These are phyloP conservation scores for Themeda triandra DNA, from an alignment of 176 grass and related monocot genomes.

Conservation along the genomic window DNA sequence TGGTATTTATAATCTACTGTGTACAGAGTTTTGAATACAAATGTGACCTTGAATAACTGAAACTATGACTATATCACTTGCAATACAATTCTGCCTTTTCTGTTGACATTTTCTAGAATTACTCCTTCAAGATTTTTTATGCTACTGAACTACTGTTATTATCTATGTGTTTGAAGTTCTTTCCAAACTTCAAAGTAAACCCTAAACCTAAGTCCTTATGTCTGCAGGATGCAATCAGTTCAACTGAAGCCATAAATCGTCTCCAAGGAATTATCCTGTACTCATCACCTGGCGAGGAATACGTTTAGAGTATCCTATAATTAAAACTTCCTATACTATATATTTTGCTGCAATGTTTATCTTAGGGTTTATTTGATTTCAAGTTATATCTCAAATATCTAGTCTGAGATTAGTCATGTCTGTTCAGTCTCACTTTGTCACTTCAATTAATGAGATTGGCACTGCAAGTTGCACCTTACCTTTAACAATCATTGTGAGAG, in stretches of 20 bases:
- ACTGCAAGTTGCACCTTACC: background rate
- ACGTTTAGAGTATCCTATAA: conserved; percentile 91
- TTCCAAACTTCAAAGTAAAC: background rate
- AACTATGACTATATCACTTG: background rate
- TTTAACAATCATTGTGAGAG: background rate
- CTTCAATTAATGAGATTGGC: background rate
- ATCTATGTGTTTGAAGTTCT: background rate
- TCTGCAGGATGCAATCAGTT: conserved; percentile 65
- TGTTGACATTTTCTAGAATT: background rate
- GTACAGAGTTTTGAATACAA: background rate
- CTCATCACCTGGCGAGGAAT: conserved; percentile 79
- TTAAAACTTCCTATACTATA: background rate
- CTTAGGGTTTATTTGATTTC: background rate
- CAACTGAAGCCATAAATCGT: conserved; percentile 75
- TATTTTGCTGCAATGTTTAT: conserved; percentile 20
- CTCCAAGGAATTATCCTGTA: conserved; percentile 77
- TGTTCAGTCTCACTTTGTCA: background rate
- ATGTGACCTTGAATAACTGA: background rate
- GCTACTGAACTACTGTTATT: background rate
- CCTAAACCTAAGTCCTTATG: conserved; percentile 18
- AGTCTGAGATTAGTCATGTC: background rate
- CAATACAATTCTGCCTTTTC: background rate
- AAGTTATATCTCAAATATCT: background rate
- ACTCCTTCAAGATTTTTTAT: background rate
- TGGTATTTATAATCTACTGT: background rate